A percentile compares a stretch with the other conserved stretches of the same genome.
These are phyloP conservation scores for Dovyalis caffra DNA, from an alignment of 345 rosid species.

Conservation along the genomic window DNA sequence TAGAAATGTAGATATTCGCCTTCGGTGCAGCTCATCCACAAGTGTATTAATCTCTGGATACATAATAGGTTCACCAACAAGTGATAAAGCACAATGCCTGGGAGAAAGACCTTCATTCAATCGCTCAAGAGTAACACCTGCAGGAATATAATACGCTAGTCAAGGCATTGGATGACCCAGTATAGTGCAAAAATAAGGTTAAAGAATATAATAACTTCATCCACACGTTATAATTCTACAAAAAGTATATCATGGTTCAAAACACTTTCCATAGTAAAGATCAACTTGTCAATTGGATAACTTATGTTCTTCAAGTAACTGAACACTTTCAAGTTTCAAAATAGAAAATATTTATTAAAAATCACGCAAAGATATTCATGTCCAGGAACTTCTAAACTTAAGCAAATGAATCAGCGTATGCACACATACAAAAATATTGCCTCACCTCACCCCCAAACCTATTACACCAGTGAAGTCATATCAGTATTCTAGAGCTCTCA, in stretches of 20 bases:
- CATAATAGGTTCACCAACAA: constrained; percentile 98
- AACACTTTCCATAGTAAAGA: too few species aligned
- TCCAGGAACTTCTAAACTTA: too few species aligned
- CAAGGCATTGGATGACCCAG: constrained; percentile 11
- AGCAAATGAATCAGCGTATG: too few species aligned
- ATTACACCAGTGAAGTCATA: not conserved
- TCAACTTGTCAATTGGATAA: too few species aligned
- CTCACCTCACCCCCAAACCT: too few species aligned
- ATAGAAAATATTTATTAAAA: too few species aligned
- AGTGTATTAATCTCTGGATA: constrained; percentile 89
- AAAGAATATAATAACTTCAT: not conserved
- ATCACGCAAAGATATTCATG: too few species aligned
- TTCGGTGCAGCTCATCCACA: constrained; percentile 85
- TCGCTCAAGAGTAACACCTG: constrained; percentile 86
- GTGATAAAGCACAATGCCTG: constrained; percentile 92
- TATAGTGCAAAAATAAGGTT: not conserved
- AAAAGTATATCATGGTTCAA: too few species aligned
- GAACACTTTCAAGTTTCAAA: too few species aligned
- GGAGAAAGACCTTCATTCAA: constrained; percentile 84
- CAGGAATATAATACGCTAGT: constrained; percentile 5
- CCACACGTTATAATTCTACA: too few species aligned
- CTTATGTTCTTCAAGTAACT: too few species aligned
- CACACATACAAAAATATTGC: too few species aligned
- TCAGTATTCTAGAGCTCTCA: not conserved
- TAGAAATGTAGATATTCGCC: constrained; percentile 83